Conservation (phyloP, 192 early-diverging fungal genomes). For the Backusella circina region DNA sequence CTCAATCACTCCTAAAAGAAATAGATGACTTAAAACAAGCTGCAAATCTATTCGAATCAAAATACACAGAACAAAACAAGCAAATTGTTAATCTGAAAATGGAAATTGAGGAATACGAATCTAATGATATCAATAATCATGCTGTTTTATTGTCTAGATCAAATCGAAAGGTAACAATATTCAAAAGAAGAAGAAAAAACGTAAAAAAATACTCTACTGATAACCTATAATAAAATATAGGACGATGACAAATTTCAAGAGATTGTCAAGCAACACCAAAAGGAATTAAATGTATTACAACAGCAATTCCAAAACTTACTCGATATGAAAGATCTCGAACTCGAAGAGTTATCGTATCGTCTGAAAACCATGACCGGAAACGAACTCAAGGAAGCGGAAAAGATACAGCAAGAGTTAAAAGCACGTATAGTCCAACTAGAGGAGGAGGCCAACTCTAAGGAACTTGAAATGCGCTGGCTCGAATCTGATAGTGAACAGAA, state of each 20-base stretch:
- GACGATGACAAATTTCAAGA: neutral
- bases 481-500: slow-evolving; percentile 12
- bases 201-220: neutral
- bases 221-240: neutral
- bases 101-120: neutral
- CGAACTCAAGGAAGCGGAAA: neutral
- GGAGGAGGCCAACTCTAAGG: neutral
- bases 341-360: slow-evolving; percentile 10
- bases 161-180: neutral
- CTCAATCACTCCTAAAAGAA: neutral
- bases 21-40: neutral
- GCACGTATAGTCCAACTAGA: neutral
- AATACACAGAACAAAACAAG: neutral
- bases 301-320: slow-evolving; percentile 23
- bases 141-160: neutral
- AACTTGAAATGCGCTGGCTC: slow-evolving; percentile 10
- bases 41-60: neutral
- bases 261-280: slow-evolving; percentile 19
- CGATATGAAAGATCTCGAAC: slow-evolving; percentile 23
- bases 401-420: neutral
- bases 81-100: neutral
- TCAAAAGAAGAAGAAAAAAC: neutral
- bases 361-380: neutral
- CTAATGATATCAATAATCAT: neutral
- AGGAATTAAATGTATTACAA: slow-evolving; percentile 17